A percentile compares a stretch with the other conserved stretches of the same genome.
Conservation (phyloP, 371 early-diverging fungal species). For the Mucor racemosus region DNA sequence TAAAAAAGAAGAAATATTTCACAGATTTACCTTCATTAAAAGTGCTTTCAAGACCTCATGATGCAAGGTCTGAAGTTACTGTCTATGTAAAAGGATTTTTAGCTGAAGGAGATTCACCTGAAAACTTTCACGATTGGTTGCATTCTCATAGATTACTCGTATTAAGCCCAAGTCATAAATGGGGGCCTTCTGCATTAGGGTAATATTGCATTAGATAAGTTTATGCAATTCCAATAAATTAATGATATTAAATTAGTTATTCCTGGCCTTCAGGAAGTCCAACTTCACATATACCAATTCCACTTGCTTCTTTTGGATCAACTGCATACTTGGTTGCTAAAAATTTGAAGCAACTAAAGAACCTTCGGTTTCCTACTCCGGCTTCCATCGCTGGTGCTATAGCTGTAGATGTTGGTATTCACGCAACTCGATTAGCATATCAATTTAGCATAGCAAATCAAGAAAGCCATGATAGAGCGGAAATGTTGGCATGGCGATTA, state of each 20-base stretch:
- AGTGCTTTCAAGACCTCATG: slow-evolving; percentile 40
- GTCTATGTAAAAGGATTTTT: slow-evolving; percentile 53
- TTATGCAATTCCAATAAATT: neutral
- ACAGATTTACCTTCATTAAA: slow-evolving; percentile 45
- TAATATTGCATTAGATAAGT: slow-evolving; percentile 5
- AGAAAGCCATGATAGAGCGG: slow-evolving; percentile 50
- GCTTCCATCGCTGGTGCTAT: slow-evolving; percentile 44
- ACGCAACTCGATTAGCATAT: slow-evolving; percentile 46
- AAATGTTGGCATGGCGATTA: slow-evolving; percentile 50
- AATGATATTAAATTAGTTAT: slow-evolving; percentile 24
- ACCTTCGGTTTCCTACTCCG: slow-evolving; percentile 44
- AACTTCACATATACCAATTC: slow-evolving; percentile 40
- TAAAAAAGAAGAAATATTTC: slow-evolving; percentile 38
- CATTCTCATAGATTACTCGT: slow-evolving; percentile 54
- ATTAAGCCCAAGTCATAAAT: slow-evolving; percentile 40
- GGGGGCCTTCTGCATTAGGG: slow-evolving; percentile 53
- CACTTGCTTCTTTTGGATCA: slow-evolving; percentile 48
- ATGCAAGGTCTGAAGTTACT: slow-evolving; percentile 42
- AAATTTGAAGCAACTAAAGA: slow-evolving; percentile 36
- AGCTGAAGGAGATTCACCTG: slow-evolving; percentile 53
- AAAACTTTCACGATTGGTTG: slow-evolving; percentile 56
- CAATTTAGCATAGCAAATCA: slow-evolving; percentile 43
- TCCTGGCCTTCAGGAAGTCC: slow-evolving; percentile 57
- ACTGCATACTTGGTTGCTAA: slow-evolving; percentile 40
- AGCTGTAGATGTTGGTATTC: slow-evolving; percentile 46